Evolutionary conservation across 2,329 filamentous ascomycete genomes (phyloP), one percentile per base, ranked within the genome.

Genomic region (Calonectria pseudoturangicola): DNA sequence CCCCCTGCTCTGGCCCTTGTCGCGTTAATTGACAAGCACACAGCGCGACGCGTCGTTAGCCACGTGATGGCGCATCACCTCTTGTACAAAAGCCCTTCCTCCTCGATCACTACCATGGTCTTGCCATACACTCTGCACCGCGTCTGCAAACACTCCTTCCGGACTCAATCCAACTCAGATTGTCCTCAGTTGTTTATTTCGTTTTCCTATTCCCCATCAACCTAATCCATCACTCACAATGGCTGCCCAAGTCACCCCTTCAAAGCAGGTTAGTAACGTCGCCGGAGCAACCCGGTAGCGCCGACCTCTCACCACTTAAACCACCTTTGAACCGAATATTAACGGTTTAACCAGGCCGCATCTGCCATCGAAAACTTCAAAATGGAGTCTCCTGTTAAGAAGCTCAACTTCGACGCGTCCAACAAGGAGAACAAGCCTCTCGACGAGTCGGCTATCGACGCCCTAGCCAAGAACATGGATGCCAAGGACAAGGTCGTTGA

Each of bases 361-460:
- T 93, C 94, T 82, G 95, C 92, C 81, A 93, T 98, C 82, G 93
- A 97, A 85, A 92, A 91, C 79, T 90, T 98, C 85, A 97, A 96
- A 87, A 97, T 98, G 92, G 94, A 97, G 79, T 97, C 95, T 1
- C 95, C 96, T 56, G 87, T 93, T 76, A 98, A 98, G 93, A 97
- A 97, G 90, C 91, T 97, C 78, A 89, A 94, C 88, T 95, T 98
- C 84, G 86, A 89, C 77, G 83, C 88, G 68, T 89, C 89, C 72
- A 90, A 95, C 88, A 98, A 98, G 88, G 96, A 98, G 88, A 98
- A 98, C 87, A 86, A 89, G 74, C 88, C 89, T 73, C 86, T 89
- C 76, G 87, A 89, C 72, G 79, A 85, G 48, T 83, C 88, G 75
- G 83, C 87, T 77, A 83, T 91, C 80, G 86, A 89, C 80, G 84